Percentiles rank a stretch among this genome's conserved stretches.
phyloP scores from a whole-genome alignment of 2,329 filamentous ascomycete species.

The Leptographium wingfieldii region DNA sequence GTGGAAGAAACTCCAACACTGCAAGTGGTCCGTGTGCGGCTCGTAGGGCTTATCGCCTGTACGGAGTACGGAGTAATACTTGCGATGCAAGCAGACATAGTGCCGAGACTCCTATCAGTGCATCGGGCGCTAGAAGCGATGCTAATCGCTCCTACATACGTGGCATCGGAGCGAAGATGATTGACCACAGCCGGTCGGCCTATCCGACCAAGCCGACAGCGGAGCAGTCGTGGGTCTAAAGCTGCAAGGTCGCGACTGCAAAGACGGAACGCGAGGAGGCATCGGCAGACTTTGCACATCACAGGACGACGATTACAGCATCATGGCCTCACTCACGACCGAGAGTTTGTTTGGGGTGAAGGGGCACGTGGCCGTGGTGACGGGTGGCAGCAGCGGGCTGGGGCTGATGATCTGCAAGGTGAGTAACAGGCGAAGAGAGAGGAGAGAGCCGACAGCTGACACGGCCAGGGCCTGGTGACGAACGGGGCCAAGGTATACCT shows the following conservation, averaged over 20 bases:
- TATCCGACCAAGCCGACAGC: background rate
- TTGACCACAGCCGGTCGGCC: background rate
- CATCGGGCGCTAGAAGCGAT: background rate
- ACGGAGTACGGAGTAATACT: no score
- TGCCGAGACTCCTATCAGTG: no score
- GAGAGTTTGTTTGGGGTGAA: constrained; percentile 12
- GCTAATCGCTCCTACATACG: background rate
- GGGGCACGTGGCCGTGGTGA: constrained; percentile 22
- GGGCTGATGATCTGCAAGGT: constrained; percentile 19
- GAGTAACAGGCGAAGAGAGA: constrained; percentile 1
- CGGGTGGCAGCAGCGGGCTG: constrained; percentile 20
- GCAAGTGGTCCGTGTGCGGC: no score
- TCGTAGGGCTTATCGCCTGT: no score
- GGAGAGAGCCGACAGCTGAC: background rate
- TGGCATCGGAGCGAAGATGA: background rate
- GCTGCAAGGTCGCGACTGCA: background rate
- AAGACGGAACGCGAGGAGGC: background rate
- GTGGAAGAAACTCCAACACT: no score
- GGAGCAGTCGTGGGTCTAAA: background rate
- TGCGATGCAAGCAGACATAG: no score
- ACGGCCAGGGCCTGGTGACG: constrained; percentile 28
- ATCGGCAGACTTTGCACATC: background rate
- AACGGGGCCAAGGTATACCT: constrained; percentile 63
- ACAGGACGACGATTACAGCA: background rate
- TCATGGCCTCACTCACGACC: constrained; percentile 2